Conservation (phyloP, 345 rosid genomes). For the Citrus maxima region DNA sequence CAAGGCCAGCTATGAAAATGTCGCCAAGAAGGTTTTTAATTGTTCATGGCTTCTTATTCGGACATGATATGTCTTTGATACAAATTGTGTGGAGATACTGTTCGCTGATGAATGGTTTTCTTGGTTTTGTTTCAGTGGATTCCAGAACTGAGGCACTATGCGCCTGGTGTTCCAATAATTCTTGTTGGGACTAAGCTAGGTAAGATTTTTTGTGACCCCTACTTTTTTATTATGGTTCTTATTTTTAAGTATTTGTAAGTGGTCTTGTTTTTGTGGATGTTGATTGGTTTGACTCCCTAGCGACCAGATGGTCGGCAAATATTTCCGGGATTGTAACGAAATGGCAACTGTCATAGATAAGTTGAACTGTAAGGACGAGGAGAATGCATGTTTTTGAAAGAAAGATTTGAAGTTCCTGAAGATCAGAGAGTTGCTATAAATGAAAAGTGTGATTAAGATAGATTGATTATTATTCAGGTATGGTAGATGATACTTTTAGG, state of each 20-base stretch:
- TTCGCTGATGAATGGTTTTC: slow-evolving; percentile 6
- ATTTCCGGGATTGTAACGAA: not conserved
- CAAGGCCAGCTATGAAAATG: slow-evolving; percentile 98
- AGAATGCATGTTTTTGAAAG: not conserved
- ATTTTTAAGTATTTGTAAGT: not conserved
- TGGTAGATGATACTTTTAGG: not conserved
- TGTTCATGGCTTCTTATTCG: not conserved
- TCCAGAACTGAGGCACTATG: slow-evolving; percentile 91
- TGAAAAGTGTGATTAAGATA: not conserved
- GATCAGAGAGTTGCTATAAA: not conserved
- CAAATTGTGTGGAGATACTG: not conserved
- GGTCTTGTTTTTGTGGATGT: not conserved
- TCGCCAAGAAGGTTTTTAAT: slow-evolving; percentile 73
- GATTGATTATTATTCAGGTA: not conserved
- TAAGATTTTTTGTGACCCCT: slow-evolving; percentile 13
- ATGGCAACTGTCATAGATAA: not conserved
- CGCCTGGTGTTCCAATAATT: slow-evolving; percentile 80
- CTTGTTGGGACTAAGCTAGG: slow-evolving; percentile 96
- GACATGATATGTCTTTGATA: not conserved
- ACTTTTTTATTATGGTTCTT: not conserved
- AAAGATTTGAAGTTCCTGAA: not conserved
- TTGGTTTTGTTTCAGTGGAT: slow-evolving; percentile 62
- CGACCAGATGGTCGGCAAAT: not conserved
- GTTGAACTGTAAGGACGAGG: not conserved
- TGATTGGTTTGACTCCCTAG: not conserved